Percentiles rank a stretch among this genome's conserved stretches.
phyloP scores from a whole-genome alignment of 768 basidiomycete species.

The Termitomyces sp. region DNA sequence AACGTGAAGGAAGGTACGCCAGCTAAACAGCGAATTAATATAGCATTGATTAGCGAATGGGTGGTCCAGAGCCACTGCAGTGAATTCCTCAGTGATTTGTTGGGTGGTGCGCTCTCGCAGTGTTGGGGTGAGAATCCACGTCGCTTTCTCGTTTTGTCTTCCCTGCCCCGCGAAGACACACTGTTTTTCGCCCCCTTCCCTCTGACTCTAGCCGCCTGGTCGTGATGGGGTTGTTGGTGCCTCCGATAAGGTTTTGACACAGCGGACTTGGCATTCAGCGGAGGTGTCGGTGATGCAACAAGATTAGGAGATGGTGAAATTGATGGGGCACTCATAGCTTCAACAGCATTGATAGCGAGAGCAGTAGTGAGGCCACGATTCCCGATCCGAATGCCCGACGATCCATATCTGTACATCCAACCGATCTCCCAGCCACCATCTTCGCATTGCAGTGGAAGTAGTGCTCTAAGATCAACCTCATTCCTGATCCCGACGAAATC shows the following conservation, averaged over 20 bases:
- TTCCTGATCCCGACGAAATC: slow-evolving; percentile 36
- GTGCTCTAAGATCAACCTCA: slow-evolving; percentile 39
- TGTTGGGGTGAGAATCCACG: no score
- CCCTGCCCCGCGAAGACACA: no score
- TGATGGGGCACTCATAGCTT: slow-evolving; percentile 18
- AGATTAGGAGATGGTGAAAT: slow-evolving; percentile 14
- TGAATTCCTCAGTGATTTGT: slow-evolving; percentile 22
- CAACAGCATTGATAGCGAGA: slow-evolving; percentile 48
- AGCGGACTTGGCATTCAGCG: slow-evolving; percentile 5
- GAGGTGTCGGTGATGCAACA: slow-evolving; percentile 3
- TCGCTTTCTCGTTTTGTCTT: no score
- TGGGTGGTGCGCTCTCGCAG: no score
- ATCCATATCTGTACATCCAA: slow-evolving; percentile 56
- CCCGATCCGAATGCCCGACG: slow-evolving; percentile 43
- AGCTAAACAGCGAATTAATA: no score
- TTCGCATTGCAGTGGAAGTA: slow-evolving; percentile 45
- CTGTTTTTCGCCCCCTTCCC: no score
- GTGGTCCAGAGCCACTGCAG: slow-evolving; percentile 27
- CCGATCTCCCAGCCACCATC: slow-evolving; percentile 56
- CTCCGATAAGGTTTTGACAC: no score
- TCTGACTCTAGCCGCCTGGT: no score
- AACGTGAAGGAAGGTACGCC: no score
- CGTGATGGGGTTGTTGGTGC: no score
- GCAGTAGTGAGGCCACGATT: slow-evolving; percentile 56
- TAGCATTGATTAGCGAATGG: no score